Percentiles rank a stretch among this genome's conserved stretches.
Conservation (phyloP, 2,329 filamentous ascomycete species). For the Ilyonectria robusta region DNA sequence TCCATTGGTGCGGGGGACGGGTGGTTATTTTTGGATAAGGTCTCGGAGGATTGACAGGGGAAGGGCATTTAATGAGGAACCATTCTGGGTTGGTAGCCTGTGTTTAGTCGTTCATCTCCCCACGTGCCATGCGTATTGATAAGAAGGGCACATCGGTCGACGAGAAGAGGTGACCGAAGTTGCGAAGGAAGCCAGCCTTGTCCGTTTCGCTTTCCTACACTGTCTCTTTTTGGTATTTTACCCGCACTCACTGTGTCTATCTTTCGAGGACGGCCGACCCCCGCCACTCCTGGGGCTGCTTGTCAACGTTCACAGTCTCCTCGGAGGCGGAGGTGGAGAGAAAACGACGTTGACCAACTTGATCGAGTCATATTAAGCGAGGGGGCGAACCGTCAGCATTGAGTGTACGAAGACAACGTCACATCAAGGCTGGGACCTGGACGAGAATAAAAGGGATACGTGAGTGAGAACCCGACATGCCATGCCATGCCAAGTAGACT, state of each 20-base stretch:
- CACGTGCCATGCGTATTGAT: slow-evolving; percentile 35
- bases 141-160: slow-evolving; percentile 27
- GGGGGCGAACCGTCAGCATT: slow-evolving; percentile 1
- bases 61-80: slow-evolving; percentile 34
- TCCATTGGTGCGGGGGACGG: slow-evolving; percentile 38
- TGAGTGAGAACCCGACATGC: slow-evolving; percentile 1
- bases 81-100: slow-evolving; percentile 34
- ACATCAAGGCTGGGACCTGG: slow-evolving; percentile 13
- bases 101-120: slow-evolving; percentile 37
- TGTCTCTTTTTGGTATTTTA: neutral
- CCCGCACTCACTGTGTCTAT: neutral
- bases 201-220: neutral
- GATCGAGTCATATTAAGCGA: neutral
- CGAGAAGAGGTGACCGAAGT: slow-evolving; percentile 17
- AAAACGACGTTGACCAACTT: neutral
- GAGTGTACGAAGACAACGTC: slow-evolving; percentile 11
- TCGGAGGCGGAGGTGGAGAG: neutral
- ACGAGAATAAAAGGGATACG: neutral
- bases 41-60: slow-evolving; percentile 37
- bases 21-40: slow-evolving; percentile 42
- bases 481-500: neutral
- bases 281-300: neutral
- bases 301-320: neutral
- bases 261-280: neutral
- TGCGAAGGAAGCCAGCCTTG: neutral